A percentile compares a stretch with the other conserved stretches of the same genome.
Evolutionary conservation across 2,329 filamentous ascomycete genomes (phyloP).

Genomic region (Pleurostoma richardsiae): DNA sequence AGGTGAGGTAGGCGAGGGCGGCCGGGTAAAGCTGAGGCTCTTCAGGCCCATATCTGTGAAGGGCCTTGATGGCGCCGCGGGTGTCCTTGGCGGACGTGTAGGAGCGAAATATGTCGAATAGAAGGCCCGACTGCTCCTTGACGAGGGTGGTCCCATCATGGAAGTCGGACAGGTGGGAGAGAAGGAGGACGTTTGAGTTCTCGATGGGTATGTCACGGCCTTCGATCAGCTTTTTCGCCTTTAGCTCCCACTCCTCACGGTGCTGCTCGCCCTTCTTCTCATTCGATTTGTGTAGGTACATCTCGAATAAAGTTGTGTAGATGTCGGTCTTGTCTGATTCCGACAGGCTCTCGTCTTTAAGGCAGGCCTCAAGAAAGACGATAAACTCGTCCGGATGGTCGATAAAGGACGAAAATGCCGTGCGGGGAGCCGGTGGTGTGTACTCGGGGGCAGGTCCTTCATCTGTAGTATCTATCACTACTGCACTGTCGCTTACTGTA

Average conservation of each 20-base stretch:
- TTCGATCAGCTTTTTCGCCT: slow-evolving; percentile 85
- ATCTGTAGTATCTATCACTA: slow-evolving; percentile 44
- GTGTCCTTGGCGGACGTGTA: slow-evolving; percentile 93
- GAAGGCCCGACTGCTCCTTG: slow-evolving; percentile 85
- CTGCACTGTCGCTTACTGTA: slow-evolving; percentile 46
- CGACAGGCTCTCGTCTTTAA: slow-evolving; percentile 65
- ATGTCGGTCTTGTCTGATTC: slow-evolving; percentile 77
- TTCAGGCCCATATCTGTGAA: slow-evolving; percentile 85
- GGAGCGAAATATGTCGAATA: slow-evolving; percentile 94
- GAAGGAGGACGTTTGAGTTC: slow-evolving; percentile 85
- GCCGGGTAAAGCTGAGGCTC: slow-evolving; percentile 91
- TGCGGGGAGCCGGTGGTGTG: slow-evolving; percentile 73
- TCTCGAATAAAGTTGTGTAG: slow-evolving; percentile 94
- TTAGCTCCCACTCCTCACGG: slow-evolving; percentile 79
- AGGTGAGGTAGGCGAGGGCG: slow-evolving; percentile 89
- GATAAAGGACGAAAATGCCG: slow-evolving; percentile 93
- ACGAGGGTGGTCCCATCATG: slow-evolving; percentile 86
- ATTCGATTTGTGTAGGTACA: slow-evolving; percentile 89
- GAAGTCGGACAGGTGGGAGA: slow-evolving; percentile 90
- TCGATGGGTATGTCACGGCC: slow-evolving; percentile 79
- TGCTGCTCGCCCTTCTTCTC: slow-evolving; percentile 62
- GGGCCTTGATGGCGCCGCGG: slow-evolving; percentile 78
- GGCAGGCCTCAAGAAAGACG: slow-evolving; percentile 82
- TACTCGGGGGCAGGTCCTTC: slow-evolving; percentile 51
- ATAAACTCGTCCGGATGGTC: slow-evolving; percentile 92